A percentile compares a stretch with the other conserved stretches of the same genome.
These are phyloP conservation scores for Apophysomyces ossiformis DNA, from an alignment of 371 early-diverging fungal species.

Conservation along the genomic window DNA sequence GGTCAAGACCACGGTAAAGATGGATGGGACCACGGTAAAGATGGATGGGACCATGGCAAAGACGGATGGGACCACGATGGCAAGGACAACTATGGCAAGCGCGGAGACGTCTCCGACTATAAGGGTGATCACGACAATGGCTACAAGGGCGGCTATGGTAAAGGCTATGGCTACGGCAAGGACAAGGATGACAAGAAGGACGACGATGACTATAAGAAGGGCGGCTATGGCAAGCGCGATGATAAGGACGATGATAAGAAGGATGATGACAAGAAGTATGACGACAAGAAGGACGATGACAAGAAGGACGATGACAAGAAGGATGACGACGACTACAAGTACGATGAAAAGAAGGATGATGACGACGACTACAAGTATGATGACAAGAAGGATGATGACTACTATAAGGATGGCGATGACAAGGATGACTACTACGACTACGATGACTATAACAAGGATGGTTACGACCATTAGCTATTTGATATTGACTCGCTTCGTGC, in stretches of 20 bases:
- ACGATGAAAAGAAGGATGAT: background rate
- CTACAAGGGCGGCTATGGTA: too few species aligned
- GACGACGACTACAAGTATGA: background rate
- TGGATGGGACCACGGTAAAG: background rate
- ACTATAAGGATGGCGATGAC: background rate
- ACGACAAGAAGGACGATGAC: too few species aligned
- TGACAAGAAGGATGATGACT: background rate
- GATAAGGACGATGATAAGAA: background rate
- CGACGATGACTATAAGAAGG: background rate
- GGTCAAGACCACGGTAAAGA: background rate
- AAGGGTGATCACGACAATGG: too few species aligned
- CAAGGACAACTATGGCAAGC: constrained; percentile 9
- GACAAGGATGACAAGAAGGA: background rate
- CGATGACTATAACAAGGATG: background rate
- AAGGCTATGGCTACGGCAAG: background rate
- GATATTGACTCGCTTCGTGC: background rate
- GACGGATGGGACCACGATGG: too few species aligned
- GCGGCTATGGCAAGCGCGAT: background rate
- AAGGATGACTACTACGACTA: background rate
- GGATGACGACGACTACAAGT: too few species aligned
- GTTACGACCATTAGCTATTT: background rate
- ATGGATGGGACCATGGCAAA: background rate
- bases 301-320: too few species aligned
- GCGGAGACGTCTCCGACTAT: background rate
- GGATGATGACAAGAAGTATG: background rate